Evolutionary conservation across 805 yeast species (phyloP), one percentile per base, ranked within the genome.

Genomic region (Teunomyces stri): DNA sequence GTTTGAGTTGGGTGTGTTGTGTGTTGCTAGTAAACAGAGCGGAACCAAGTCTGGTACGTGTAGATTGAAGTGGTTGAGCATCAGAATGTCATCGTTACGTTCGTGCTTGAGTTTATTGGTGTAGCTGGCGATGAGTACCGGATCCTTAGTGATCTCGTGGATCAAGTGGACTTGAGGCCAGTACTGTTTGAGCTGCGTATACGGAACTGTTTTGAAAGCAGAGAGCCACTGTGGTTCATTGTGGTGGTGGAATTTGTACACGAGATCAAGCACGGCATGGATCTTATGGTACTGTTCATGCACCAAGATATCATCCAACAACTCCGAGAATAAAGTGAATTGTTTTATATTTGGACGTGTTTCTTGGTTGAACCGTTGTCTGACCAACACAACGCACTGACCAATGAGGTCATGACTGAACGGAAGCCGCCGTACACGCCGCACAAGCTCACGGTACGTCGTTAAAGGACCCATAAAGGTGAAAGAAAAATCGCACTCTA

Each of bases 151-250:
- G 40, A 59, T 55, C 38, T 65, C 71, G 12, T 60, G 48, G 4
- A 68, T 54, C 20, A 68, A 45, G 48, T 72, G 75, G 4, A 60
- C 63, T 42, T 58, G 66, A 5, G 76, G 76, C 71, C 71, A 71
- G 3, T 48, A 34, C 1, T 45, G 34, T 25, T 61, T 59, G 34
- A 70, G 50, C 5, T 57, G 45, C 20, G 52, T 39, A 43, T 64
- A 25, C 10, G 27, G 11, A 25, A 25, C 11, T 25, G 27, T 25
- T 9, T 25, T 25, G 27, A 25, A 25, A 25, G 27, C 7, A 9
- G 27, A 7, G 7, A 25, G 27, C 65, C 69, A 63, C 9, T 25
- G 27, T 9, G 41, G 30, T 0, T 47, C 51, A 18, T 18, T 18
- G 20, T 18, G 20, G 13, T 36, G 36, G 16, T 45, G n/a, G n/a